phyloP scores from a whole-genome alignment of 208 protist species.

The Leishmania braziliensis region DNA sequence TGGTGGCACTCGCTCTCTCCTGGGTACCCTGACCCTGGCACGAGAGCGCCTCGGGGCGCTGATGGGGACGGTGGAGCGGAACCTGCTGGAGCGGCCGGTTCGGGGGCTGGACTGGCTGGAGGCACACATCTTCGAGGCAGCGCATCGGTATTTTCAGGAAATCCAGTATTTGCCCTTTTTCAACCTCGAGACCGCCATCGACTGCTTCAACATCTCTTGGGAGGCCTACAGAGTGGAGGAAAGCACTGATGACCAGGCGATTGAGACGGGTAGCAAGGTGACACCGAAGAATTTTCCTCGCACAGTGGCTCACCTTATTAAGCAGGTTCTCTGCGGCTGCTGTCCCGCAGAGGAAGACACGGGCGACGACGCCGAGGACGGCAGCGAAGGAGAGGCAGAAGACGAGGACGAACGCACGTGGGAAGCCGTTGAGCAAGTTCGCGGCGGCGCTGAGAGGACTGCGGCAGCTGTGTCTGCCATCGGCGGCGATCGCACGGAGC shows the following conservation, averaged over 20 bases:
- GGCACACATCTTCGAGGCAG: slow-evolving; percentile 54
- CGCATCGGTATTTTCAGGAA: slow-evolving; percentile 50
- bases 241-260: slow-evolving; percentile 26
- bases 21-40: slow-evolving; percentile 18
- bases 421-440: background rate
- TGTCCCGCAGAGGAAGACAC: slow-evolving; percentile 30
- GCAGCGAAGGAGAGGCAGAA: background rate
- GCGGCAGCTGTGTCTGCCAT: slow-evolving; percentile 13
- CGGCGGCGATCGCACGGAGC: background rate
- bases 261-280: slow-evolving; percentile 39
- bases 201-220: slow-evolving; percentile 90
- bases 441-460: background rate
- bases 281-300: slow-evolving; percentile 36
- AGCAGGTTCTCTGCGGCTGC: slow-evolving; percentile 41
- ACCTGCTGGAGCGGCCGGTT: slow-evolving; percentile 54
- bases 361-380: slow-evolving; percentile 19
- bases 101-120: slow-evolving; percentile 52
- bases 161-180: slow-evolving; percentile 83
- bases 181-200: slow-evolving; percentile 86
- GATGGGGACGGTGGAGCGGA: slow-evolving; percentile 46
- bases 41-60: slow-evolving; percentile 39
- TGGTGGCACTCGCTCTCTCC: slow-evolving; percentile 8
- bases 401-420: background rate
- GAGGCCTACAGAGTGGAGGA: slow-evolving; percentile 62
- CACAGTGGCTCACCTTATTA: slow-evolving; percentile 35